These are phyloP conservation scores for Epichloe sp. DNA, from an alignment of 2,329 filamentous ascomycete species.

Conservation along the genomic window DNA sequence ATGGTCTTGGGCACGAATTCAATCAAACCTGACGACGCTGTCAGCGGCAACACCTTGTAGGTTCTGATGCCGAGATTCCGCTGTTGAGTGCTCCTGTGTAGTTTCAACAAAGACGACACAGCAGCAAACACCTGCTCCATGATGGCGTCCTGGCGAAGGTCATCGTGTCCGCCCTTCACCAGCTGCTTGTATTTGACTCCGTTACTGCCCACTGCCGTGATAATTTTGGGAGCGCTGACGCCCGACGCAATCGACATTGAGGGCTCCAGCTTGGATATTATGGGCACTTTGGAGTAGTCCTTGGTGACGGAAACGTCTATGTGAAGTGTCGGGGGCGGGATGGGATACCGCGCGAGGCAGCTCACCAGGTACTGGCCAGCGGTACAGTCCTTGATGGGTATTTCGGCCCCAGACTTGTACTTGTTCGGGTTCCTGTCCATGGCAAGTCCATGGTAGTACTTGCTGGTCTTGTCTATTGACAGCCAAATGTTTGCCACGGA, in stretches of 20 bases:
- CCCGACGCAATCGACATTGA: slow-evolving; percentile 78
- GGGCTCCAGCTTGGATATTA: slow-evolving; percentile 58
- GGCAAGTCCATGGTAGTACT: slow-evolving; percentile 50
- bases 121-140: slow-evolving; percentile 99
- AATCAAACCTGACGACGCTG: slow-evolving; percentile 75
- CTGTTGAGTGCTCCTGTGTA: slow-evolving; percentile 76
- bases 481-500: slow-evolving; percentile 47
- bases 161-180: slow-evolving; percentile 91
- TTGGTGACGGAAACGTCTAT: slow-evolving; percentile 60
- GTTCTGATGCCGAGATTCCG: slow-evolving; percentile 83
- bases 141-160: slow-evolving; percentile 89
- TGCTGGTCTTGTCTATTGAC: slow-evolving; percentile 61
- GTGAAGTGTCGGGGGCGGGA: slow-evolving; percentile 84
- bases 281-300: slow-evolving; percentile 65
- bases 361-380: slow-evolving; percentile 51
- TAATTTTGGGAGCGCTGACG: slow-evolving; percentile 85
- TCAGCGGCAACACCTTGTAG: slow-evolving; percentile 91
- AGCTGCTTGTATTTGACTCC: slow-evolving; percentile 77
- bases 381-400: slow-evolving; percentile 48
- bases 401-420: slow-evolving; percentile 55
- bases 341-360: slow-evolving; percentile 48
- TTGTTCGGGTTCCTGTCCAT: slow-evolving; percentile 49
- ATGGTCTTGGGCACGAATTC: slow-evolving; percentile 94
- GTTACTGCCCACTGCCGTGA: slow-evolving; percentile 67
- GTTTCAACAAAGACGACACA: slow-evolving; percentile 77